These are phyloP conservation scores for Solanum pinnatisectum DNA, from an alignment of 257 asterid species.

Conservation along the genomic window DNA sequence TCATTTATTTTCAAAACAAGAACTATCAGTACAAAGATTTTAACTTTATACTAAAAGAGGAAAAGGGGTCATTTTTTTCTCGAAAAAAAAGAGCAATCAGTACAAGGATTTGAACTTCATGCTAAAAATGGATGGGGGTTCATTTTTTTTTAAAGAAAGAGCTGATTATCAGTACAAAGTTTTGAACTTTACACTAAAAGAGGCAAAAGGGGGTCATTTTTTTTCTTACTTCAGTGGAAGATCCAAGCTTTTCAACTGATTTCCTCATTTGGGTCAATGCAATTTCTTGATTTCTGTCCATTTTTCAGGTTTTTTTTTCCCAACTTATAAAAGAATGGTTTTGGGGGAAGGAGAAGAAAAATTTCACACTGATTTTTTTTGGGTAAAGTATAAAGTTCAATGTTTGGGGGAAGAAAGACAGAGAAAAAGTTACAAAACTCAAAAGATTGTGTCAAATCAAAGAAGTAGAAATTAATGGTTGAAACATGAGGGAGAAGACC, in stretches of 20 bases:
- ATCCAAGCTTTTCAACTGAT: conserved; percentile 53
- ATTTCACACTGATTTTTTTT: not conserved
- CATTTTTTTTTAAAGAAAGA: not conserved
- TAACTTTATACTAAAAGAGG: not conserved
- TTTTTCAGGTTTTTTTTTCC: not conserved
- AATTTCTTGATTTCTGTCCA: conserved; percentile 26
- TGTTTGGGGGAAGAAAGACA: not conserved
- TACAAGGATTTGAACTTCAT: not conserved
- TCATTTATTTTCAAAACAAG: not conserved
- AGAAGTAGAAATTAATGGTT: not conserved
- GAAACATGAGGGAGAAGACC: not conserved
- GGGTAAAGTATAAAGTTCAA: not conserved
- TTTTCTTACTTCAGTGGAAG: conserved; percentile 40
- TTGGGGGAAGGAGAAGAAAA: not conserved
- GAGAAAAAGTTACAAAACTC: not conserved
- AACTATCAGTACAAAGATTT: not conserved
- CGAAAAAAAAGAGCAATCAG: not conserved
- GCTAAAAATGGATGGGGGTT: not conserved
- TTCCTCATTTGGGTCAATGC: conserved; percentile 52
- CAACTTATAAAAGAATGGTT: not conserved
- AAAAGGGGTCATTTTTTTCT: not conserved
- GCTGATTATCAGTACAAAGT: not conserved
- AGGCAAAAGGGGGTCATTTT: not conserved
- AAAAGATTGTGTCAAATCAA: not conserved
- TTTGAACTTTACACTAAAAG: not conserved